Evolutionary conservation across 331 rosid species (phyloP).

Genomic region (Quercus phellos): DNA sequence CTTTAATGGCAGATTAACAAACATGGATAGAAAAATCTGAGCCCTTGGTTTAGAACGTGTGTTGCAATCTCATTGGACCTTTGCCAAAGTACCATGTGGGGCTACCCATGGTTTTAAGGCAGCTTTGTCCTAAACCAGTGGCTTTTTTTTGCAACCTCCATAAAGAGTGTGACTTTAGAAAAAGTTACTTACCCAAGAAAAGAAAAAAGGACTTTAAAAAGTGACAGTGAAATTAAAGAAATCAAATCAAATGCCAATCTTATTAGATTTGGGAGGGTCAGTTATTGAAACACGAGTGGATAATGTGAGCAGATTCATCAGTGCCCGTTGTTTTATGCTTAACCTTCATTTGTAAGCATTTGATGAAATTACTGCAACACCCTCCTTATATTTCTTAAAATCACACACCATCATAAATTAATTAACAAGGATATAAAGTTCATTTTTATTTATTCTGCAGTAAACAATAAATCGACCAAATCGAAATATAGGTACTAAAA

Average conservation of each 20-base stretch:
- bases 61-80: constrained; percentile 21
- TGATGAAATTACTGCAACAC: no score
- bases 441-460: no score
- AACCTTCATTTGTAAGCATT: neutral
- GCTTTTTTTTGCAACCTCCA: constrained; percentile 23
- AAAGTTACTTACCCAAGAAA: no score
- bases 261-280: constrained; percentile 1
- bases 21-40: neutral
- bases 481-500: no score
- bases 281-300: constrained; percentile 1
- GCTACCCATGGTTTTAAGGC: constrained; percentile 51
- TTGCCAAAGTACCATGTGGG: constrained; percentile 12
- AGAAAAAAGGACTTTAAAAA: neutral
- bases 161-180: no score
- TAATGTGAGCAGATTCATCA: neutral
- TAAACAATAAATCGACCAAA: no score
- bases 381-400: no score
- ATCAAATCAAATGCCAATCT: neutral
- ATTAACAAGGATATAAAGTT: no score
- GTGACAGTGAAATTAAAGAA: neutral
- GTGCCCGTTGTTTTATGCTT: neutral
- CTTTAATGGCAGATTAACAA: constrained; percentile 3
- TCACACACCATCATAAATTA: no score
- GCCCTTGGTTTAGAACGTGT: constrained; percentile 13
- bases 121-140: constrained; percentile 32